Evolutionary conservation across 305 asterid species (phyloP).

Genomic region (Fraxinus velutina): DNA sequence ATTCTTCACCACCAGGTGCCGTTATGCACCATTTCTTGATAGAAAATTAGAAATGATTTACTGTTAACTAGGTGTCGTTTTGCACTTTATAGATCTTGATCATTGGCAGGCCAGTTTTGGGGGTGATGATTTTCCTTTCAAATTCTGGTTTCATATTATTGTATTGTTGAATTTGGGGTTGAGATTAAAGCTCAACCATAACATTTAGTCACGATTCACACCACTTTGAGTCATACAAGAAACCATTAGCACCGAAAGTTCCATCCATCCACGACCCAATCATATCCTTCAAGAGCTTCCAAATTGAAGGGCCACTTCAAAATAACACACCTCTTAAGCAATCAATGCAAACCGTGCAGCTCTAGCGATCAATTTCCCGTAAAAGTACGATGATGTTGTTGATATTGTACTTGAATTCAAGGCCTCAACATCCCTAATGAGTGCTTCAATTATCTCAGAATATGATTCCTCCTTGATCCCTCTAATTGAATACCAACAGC

Average conservation of each 20-base stretch:
- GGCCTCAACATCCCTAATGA: slow-evolving; percentile 51
- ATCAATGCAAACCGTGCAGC: slow-evolving; percentile 77
- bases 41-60: background rate
- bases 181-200: no score
- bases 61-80: background rate
- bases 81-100: background rate
- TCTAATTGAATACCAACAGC: slow-evolving; percentile 69
- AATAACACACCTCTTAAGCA: slow-evolving; percentile 64
- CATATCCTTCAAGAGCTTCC: slow-evolving; percentile 59
- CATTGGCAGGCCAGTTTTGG: background rate
- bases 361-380: slow-evolving; percentile 68
- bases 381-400: slow-evolving; percentile 67
- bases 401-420: slow-evolving; percentile 42
- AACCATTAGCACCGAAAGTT: slow-evolving; percentile 59
- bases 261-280: slow-evolving; percentile 84
- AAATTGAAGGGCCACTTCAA: slow-evolving; percentile 50
- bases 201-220: slow-evolving; percentile 66
- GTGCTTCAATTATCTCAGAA: slow-evolving; percentile 50
- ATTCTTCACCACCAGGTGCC: background rate
- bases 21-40: no score
- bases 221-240: slow-evolving; percentile 68
- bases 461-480: slow-evolving; percentile 56
- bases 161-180: no score
- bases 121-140: background rate
- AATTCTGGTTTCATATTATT: no score